A percentile compares a stretch with the other conserved stretches of the same genome.
Conservation (phyloP, 2,329 filamentous ascomycete genomes). For the Pseudonectria buxi region DNA sequence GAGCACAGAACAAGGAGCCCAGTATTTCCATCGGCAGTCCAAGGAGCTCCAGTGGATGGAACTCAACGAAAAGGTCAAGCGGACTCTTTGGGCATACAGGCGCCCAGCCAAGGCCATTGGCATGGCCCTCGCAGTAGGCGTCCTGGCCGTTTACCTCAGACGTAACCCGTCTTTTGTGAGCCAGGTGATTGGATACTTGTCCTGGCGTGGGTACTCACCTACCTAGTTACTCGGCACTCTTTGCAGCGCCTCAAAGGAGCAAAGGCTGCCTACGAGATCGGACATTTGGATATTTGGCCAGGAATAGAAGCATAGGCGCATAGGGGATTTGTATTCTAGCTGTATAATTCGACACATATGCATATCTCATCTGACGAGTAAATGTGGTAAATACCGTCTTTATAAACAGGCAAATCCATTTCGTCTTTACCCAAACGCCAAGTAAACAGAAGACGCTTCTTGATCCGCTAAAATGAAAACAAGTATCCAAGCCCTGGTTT, state of each 20-base stretch:
- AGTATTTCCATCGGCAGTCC: constrained; percentile 64
- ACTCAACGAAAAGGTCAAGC: constrained; percentile 22
- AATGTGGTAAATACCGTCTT: too few species aligned
- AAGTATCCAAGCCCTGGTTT: too few species aligned
- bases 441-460: neutral
- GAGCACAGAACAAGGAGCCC: constrained; percentile 58
- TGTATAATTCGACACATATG: too few species aligned
- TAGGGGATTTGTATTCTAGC: too few species aligned
- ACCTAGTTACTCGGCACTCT: too few species aligned
- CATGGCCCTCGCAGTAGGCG: constrained; percentile 59
- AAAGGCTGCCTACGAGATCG: too few species aligned
- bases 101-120: constrained; percentile 55
- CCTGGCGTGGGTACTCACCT: constrained; percentile 5
- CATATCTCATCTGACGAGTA: too few species aligned
- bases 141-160: constrained; percentile 61
- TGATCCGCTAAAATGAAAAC: too few species aligned
- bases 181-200: constrained; percentile 21
- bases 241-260: too few species aligned
- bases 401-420: too few species aligned
- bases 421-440: neutral
- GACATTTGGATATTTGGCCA: too few species aligned
- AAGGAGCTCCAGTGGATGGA: constrained; percentile 65
- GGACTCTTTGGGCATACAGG: constrained; percentile 56
- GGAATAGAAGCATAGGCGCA: too few species aligned
- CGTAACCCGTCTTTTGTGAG: constrained; percentile 33